Evolutionary conservation across 1,139 yeast genomes (phyloP), one percentile per base, ranked within the genome.

Genomic region (Scheffersomyces cryptocercus): DNA sequence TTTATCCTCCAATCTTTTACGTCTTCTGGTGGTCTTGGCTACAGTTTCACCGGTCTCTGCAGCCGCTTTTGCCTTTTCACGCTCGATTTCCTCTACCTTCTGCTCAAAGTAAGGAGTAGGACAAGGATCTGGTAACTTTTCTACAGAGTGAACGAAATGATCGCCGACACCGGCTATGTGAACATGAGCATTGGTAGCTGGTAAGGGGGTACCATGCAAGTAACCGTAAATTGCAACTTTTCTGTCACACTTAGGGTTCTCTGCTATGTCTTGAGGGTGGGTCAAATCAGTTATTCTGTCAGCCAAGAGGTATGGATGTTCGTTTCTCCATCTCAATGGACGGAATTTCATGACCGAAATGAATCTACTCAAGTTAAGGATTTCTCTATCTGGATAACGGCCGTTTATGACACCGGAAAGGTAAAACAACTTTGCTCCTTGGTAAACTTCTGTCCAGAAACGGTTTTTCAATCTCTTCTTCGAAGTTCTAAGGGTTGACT

Each of bases 361-460:
- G 61, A 95, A 93, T 55, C 99, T 76, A 7, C 96, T 86, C 58
- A 95, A 77, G 60, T 95, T 95, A 49, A 93, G 73, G 49, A 93
- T 88, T 65, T 95, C 99, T 56, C 99, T 77, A 65, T 95, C 99
- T 1, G 99, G 99, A 60, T 95, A 95, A 61, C 99, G 81, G 37
- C 99, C 99, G 61, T 95, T 95, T 42, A 95, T 81, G 41, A 95
- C 98, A 56, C 99, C 99, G 2, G 97, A 88, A 28, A 95, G 74
- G 61, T 93, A 91, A 62, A 95, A 95, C 35, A 95, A 75, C 64
- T 95, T 95, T 28, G 99, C 99, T 53, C 99, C 99, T 63, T 88
- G 96, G 63, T 95, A 95, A 37, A 95, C 98, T 68, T 95, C 99
- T 1, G 99, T 95, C 99, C 99, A 95, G 67, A 95, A 89, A 62